These are phyloP conservation scores for Macadamia integrifolia DNA, from an alignment of 164 flowering plant species.

Conservation along the genomic window DNA sequence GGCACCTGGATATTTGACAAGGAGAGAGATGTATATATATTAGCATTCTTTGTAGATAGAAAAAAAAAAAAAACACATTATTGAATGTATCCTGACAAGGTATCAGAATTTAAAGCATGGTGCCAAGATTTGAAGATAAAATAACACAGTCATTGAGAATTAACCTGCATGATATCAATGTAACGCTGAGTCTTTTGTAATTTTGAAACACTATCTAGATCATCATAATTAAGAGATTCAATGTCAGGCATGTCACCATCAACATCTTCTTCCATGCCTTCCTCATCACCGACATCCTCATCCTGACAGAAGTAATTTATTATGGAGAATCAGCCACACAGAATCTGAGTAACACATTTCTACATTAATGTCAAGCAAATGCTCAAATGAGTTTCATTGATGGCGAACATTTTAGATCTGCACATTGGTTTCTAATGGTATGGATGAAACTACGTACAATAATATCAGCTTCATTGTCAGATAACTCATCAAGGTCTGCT, in stretches of 20 bases:
- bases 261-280: conserved; percentile 73
- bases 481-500: conserved; percentile 89
- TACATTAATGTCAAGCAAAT: background rate
- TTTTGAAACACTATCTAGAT: conserved; percentile 88
- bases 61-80: too few species aligned
- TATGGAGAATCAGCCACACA: background rate
- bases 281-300: conserved; percentile 48
- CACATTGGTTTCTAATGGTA: too few species aligned
- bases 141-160: background rate
- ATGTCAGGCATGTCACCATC: conserved; percentile 75
- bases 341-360: background rate
- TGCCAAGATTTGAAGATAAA: background rate
- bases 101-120: background rate
- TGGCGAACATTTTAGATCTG: too few species aligned
- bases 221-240: conserved; percentile 80
- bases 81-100: too few species aligned
- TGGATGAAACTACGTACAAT: conserved; percentile 33
- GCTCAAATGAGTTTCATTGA: background rate
- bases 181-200: conserved; percentile 81
- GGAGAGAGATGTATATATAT: too few species aligned
- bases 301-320: conserved; percentile 30
- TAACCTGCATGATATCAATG: conserved; percentile 78
- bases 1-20: too few species aligned
- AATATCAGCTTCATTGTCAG: conserved; percentile 72
- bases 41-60: too few species aligned